A percentile compares a stretch with the other conserved stretches of the same genome.
These are phyloP conservation scores for Candida taoyuanica DNA, from an alignment of 805 yeast genomes.

Conservation along the genomic window DNA sequence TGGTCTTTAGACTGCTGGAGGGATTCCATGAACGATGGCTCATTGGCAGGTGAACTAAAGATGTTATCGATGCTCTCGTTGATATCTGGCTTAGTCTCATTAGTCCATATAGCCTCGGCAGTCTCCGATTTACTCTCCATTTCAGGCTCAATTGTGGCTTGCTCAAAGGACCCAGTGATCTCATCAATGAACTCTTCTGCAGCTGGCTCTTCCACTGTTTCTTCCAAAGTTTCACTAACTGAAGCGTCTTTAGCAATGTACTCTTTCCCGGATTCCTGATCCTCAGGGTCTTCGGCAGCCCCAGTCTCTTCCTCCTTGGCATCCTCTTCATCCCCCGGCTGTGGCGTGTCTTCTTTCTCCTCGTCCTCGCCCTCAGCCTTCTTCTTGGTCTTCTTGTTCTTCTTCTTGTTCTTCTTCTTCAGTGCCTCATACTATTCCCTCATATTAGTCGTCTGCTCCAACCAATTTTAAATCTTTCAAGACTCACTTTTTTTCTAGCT, in stretches of 20 bases:
- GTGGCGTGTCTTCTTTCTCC: slow-evolving; percentile 12
- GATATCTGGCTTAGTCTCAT: background rate
- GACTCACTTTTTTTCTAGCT: slow-evolving; percentile 58
- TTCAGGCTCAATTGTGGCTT: background rate
- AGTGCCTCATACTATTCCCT: slow-evolving; percentile 47
- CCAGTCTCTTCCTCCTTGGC: slow-evolving; percentile 12
- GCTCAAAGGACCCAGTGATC: background rate
- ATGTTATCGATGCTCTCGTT: slow-evolving; percentile 10
- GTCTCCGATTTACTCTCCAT: too few relatives aligned
- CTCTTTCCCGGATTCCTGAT: slow-evolving; percentile 4
- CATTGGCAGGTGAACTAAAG: slow-evolving; percentile 13
- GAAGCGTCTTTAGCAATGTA: too few relatives aligned
- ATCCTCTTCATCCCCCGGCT: slow-evolving; percentile 14
- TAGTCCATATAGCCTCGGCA: too few relatives aligned
- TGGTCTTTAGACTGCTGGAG: slow-evolving; percentile 16
- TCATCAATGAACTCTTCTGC: slow-evolving; percentile 9
- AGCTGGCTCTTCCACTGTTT: slow-evolving; percentile 5
- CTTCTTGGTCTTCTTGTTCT: slow-evolving; percentile 33
- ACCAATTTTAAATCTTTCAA: background rate
- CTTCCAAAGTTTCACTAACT: too few relatives aligned
- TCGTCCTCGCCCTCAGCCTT: slow-evolving; percentile 17
- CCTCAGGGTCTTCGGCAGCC: slow-evolving; percentile 1
- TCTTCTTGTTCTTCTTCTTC: slow-evolving; percentile 53
- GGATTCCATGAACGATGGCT: slow-evolving; percentile 27
- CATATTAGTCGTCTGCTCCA: background rate